Conservation (phyloP, 805 yeast species). For the Wickerhamomyces chambardii region DNA sequence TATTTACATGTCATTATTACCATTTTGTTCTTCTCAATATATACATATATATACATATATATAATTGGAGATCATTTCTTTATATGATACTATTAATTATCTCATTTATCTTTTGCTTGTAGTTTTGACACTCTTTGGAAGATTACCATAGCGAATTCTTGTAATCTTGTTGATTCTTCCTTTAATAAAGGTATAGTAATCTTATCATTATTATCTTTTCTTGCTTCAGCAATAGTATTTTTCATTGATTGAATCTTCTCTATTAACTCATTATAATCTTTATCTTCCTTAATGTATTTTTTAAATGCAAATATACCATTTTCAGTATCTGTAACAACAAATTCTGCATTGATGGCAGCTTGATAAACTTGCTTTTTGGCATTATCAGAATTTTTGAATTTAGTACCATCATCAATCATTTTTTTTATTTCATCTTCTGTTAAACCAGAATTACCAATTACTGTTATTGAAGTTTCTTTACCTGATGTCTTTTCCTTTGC, state of each 20-base stretch:
- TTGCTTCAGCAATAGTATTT: slow-evolving; percentile 58
- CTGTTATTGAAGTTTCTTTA: slow-evolving; percentile 66
- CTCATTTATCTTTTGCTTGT: slow-evolving; percentile 5
- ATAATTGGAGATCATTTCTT: not conserved
- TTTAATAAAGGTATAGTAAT: slow-evolving; percentile 51
- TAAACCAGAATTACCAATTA: slow-evolving; percentile 61
- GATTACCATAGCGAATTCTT: slow-evolving; percentile 64
- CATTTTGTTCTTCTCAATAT: too few species aligned
- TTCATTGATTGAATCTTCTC: slow-evolving; percentile 44
- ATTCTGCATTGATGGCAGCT: slow-evolving; percentile 71
- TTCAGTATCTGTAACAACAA: slow-evolving; percentile 81
- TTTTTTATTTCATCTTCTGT: slow-evolving; percentile 58
- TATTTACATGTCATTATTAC: too few species aligned
- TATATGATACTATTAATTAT: not conserved
- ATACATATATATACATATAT: too few species aligned
- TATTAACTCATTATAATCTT: slow-evolving; percentile 36
- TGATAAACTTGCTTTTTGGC: slow-evolving; percentile 53
- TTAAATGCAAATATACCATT: slow-evolving; percentile 70
- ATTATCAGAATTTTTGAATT: slow-evolving; percentile 51
- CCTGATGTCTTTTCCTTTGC: slow-evolving; percentile 77
- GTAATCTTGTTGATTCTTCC: slow-evolving; percentile 68
- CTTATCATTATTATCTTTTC: slow-evolving; percentile 47
- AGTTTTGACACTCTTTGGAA: slow-evolving; percentile 37
- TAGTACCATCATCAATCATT: slow-evolving; percentile 59
- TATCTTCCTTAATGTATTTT: slow-evolving; percentile 37